A percentile compares a stretch with the other conserved stretches of the same genome.
Conservation (phyloP, 305 asterid species). For the Rubia tinctorum region DNA sequence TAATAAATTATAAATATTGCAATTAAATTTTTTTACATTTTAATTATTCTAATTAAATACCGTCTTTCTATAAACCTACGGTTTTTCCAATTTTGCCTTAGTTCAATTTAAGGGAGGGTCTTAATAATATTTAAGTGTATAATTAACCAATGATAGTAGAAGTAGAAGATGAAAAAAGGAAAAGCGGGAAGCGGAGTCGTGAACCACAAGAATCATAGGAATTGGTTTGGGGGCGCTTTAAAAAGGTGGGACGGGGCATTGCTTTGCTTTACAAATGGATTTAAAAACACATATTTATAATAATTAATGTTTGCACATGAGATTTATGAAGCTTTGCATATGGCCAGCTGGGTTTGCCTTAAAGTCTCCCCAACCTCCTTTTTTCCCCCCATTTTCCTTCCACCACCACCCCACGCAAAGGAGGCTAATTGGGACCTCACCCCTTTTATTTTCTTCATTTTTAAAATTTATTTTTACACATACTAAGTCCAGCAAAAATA, state of each 20-base stretch:
- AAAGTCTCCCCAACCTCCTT: constrained; percentile 36
- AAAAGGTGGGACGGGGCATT: constrained; percentile 19
- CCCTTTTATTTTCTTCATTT: background rate
- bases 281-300: background rate
- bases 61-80: too few species aligned
- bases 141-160: too few species aligned
- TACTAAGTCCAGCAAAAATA: background rate
- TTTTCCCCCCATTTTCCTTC: background rate
- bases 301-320: constrained; percentile 54
- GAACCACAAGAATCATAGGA: constrained; percentile 49
- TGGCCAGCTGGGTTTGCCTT: constrained; percentile 37
- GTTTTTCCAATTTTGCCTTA: too few species aligned
- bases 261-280: constrained; percentile 40
- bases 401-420: background rate
- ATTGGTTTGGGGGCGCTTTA: constrained; percentile 19
- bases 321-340: constrained; percentile 13
- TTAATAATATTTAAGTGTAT: too few species aligned
- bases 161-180: constrained; percentile 25
- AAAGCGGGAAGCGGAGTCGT: constrained; percentile 17
- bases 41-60: too few species aligned
- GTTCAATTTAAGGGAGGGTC: too few species aligned
- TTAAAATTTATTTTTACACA: background rate
- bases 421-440: background rate
- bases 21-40: too few species aligned
- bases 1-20: too few species aligned